Evolutionary conservation across 257 asterid genomes (phyloP).

Genomic region (Linderniella brevidens): DNA sequence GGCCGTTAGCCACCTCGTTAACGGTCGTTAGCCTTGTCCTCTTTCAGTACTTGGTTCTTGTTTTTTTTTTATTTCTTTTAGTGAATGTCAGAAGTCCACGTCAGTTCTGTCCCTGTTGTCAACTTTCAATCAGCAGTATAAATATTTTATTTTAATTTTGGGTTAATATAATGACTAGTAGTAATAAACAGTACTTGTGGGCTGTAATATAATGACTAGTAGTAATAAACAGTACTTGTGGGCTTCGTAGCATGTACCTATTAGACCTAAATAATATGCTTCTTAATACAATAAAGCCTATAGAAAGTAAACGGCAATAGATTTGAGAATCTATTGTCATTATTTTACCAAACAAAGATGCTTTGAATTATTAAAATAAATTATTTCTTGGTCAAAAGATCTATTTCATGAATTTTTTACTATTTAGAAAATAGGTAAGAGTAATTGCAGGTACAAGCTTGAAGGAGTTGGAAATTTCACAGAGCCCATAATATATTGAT

Average conservation of each 20-base stretch:
- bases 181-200: slow-evolving; percentile 4
- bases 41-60: slow-evolving; percentile 8
- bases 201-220: slow-evolving; percentile 11
- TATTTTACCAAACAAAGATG: too few relatives aligned
- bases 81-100: slow-evolving; percentile 9
- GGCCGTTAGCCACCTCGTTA: slow-evolving; percentile 62
- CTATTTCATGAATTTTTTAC: too few relatives aligned
- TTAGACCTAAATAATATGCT: slow-evolving; percentile 4
- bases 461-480: too few relatives aligned
- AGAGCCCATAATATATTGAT: too few relatives aligned
- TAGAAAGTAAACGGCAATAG: too few relatives aligned
- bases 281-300: too few relatives aligned
- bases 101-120: slow-evolving; percentile 24
- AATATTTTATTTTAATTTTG: slow-evolving; percentile 9
- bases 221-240: slow-evolving; percentile 4
- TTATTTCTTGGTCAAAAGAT: too few relatives aligned
- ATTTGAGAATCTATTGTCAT: too few relatives aligned
- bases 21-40: slow-evolving; percentile 48
- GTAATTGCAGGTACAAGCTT: too few relatives aligned
- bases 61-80: slow-evolving; percentile 12
- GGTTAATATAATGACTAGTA: slow-evolving; percentile 11
- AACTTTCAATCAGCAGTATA: slow-evolving; percentile 16
- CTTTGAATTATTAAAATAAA: too few relatives aligned
- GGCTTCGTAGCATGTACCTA: slow-evolving; percentile 8
- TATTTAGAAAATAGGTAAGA: too few relatives aligned